Base-by-base conservation (phyloP, 1,284 basidiomycete genomes). In the Exobasidium cylindrosporum region DNA sequence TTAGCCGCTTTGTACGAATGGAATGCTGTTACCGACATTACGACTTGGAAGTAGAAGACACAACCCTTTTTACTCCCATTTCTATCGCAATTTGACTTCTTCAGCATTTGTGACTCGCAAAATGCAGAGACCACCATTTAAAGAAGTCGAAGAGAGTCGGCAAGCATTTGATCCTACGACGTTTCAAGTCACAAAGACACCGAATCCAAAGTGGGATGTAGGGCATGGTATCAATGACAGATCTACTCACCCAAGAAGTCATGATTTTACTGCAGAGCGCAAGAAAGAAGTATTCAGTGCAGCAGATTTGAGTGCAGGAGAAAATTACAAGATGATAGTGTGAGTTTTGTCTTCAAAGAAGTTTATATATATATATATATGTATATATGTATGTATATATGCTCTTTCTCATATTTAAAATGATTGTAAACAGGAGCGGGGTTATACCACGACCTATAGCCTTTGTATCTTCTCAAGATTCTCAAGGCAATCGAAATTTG, bases 361-460 rank as follows among this genome's bases (percentile, higher is more conserved):
- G n/a, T n/a, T n/a, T n/a, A n/a, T n/a, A n/a, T n/a, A n/a, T n/a
- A n/a, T n/a, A n/a, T n/a, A n/a, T n/a, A n/a, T n/a, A n/a, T n/a
- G n/a, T n/a, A n/a, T n/a, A n/a, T n/a, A n/a, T n/a, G n/a, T n/a
- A n/a, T 28, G 17, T 52, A 10, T 28, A 10, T 11, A 14, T 28
- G 21, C 23, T 11, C 49, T 24, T 28, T 52, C 49, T 24, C 49
- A 21, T 52, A 28, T 24, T 21, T 24, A 10, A 21, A 52, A n/a
- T n/a, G n/a, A n/a, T n/a, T 17, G 35, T 10, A 17, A 40, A 10
- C 35, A 54, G 24, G 24, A 44, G 58, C 40, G 60, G 60, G 11
- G 35, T 61, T 21, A 30, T 61, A 4, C 60, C 60, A 6, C 13
- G 60, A 44, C 60, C 60, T 6, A 61, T 61, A n/a, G 60, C 60